Evolutionary conservation across 192 early-diverging fungal genomes (phyloP).

Genomic region (Mortierella antarctica): DNA sequence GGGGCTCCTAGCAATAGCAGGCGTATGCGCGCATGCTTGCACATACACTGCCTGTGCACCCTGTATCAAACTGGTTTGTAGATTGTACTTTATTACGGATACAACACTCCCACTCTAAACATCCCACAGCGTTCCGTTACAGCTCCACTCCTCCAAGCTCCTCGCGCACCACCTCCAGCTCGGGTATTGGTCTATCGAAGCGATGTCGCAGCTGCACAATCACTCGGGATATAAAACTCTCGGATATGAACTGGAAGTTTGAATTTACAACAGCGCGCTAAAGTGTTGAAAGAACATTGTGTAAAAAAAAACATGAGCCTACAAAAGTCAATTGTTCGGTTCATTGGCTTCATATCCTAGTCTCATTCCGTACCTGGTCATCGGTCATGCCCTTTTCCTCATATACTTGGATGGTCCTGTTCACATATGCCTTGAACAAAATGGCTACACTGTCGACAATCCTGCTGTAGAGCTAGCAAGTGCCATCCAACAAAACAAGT

Average conservation of each 20-base stretch:
- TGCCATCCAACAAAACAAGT: neutral
- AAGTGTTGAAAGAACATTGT: neutral
- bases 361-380: constrained; percentile 26
- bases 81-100: constrained; percentile 1
- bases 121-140: neutral
- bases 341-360: neutral
- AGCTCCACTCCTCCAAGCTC: constrained; percentile 58
- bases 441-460: constrained; percentile 72
- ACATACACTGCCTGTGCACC: neutral
- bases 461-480: constrained; percentile 71
- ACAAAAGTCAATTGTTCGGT: neutral
- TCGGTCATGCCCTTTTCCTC: constrained; percentile 49
- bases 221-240: constrained; percentile 53
- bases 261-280: constrained; percentile 47
- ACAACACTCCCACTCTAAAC: too few species aligned
- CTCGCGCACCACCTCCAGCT: constrained; percentile 71
- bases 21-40: too few species aligned
- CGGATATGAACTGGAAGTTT: constrained; percentile 54
- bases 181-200: constrained; percentile 85
- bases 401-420: constrained; percentile 61
- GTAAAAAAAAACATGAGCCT: neutral
- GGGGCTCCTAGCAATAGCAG: too few species aligned
- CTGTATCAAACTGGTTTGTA: neutral
- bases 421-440: constrained; percentile 74
- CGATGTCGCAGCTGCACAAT: constrained; percentile 62